Evolutionary conservation across 768 basidiomycete genomes (phyloP).

Genomic region (Leucosporidium creatinivorum): DNA sequence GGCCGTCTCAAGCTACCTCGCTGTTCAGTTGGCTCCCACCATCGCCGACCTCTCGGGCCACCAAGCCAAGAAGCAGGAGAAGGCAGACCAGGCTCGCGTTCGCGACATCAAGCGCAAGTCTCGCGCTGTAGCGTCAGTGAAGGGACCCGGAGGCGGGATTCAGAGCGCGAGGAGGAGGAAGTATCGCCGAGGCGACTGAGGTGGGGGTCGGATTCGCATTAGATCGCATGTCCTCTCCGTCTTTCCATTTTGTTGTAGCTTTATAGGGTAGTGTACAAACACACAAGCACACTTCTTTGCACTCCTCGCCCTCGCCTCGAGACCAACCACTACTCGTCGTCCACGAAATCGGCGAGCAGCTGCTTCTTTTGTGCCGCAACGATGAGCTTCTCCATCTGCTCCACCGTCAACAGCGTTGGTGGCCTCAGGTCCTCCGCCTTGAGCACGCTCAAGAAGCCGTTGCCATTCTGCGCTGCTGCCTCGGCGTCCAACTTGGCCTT

Average conservation of each 20-base stretch:
- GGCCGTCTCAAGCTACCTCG: conserved; percentile 1
- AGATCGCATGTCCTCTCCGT: no score
- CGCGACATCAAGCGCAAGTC: conserved; percentile 23
- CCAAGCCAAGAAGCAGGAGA: conserved; percentile 24
- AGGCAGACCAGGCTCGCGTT: conserved; percentile 19
- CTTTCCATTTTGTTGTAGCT: neutral
- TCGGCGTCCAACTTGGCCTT: conserved; percentile 20
- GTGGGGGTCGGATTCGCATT: neutral
- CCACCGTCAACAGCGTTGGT: conserved; percentile 17
- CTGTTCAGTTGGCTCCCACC: conserved; percentile 9
- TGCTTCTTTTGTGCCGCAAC: conserved; percentile 27
- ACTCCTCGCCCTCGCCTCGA: neutral
- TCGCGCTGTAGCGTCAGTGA: neutral
- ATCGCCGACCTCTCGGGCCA: conserved; percentile 19
- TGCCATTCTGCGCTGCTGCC: neutral
- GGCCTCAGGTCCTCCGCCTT: conserved; percentile 18
- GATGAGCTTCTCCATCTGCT: conserved; percentile 30
- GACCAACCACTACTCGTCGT: neutral
- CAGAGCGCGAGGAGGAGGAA: conserved; percentile 1
- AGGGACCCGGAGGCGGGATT: neutral
- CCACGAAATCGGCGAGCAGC: conserved; percentile 27
- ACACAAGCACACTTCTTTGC: neutral
- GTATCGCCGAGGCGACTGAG: neutral
- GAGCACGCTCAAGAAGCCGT: conserved; percentile 28
- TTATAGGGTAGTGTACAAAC: neutral